A percentile compares a stretch with the other conserved stretches of the same genome.
Evolutionary conservation across 2,329 filamentous ascomycete genomes (phyloP).

Genomic region (Samsoniella hepiali): DNA sequence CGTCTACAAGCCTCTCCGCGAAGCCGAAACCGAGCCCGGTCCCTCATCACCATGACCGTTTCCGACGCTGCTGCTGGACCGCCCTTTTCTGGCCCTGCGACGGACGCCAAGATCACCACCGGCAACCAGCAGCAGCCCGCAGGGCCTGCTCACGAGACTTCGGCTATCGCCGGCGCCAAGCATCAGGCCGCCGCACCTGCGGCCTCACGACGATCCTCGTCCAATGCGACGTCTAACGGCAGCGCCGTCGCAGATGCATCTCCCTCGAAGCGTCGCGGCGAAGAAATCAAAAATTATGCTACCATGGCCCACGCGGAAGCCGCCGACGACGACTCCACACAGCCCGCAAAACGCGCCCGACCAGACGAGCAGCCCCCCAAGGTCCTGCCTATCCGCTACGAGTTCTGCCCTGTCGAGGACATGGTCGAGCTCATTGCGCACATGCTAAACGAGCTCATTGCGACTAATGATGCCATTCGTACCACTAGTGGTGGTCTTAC

Average conservation of each 20-base stretch:
- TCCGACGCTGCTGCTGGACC: neutral
- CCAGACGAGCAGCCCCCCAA: conserved; percentile 52
- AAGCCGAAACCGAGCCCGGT: neutral
- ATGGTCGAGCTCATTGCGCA: conserved; percentile 87
- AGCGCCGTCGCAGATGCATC: neutral
- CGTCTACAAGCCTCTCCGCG: neutral
- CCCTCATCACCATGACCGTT: neutral
- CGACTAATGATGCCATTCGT: conserved; percentile 87
- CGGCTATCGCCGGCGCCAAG: conserved; percentile 1
- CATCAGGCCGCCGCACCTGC: neutral
- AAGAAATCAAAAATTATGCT: neutral
- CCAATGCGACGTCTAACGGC: conserved; percentile 5
- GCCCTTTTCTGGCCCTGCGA: neutral
- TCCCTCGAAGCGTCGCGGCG: conserved; percentile 14
- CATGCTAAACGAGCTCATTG: conserved; percentile 93
- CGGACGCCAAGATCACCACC: neutral
- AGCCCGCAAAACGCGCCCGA: conserved; percentile 51
- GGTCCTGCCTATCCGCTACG: conserved; percentile 69
- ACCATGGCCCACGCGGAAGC: neutral
- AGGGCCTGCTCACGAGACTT: neutral
- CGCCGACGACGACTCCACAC: conserved; percentile 22
- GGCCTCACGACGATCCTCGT: neutral
- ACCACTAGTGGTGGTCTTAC: conserved; percentile 74
- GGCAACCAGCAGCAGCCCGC: neutral
- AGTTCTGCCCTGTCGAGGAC: conserved; percentile 77